Conservation (phyloP, 192 early-diverging fungal genomes). For the Coemansia sp. region DNA sequence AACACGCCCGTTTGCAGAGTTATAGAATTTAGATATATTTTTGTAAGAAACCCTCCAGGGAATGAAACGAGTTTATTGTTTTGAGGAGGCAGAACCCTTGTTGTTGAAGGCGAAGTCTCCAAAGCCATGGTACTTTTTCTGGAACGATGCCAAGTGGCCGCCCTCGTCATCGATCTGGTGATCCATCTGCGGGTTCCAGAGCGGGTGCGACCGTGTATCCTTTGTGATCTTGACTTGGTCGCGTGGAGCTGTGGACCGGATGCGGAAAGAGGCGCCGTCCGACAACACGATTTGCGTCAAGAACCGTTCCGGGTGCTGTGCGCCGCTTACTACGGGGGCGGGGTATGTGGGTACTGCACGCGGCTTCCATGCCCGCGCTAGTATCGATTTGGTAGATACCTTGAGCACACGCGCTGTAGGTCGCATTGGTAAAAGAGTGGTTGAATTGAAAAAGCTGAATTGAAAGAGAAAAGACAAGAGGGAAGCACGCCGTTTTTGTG, state of each 20-base stretch:
- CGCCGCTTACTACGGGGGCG: background rate
- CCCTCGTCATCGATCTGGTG: slow-evolving; percentile 69
- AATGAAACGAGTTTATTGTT: too few relatives aligned
- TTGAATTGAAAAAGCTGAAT: background rate
- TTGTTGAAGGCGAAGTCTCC: slow-evolving; percentile 48
- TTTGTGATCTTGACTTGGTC: slow-evolving; percentile 81
- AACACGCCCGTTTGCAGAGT: slow-evolving; percentile 23
- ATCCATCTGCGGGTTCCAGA: slow-evolving; percentile 82
- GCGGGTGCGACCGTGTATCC: slow-evolving; percentile 88
- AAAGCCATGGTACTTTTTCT: slow-evolving; percentile 73
- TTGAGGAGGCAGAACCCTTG: background rate
- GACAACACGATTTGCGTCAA: slow-evolving; percentile 81
- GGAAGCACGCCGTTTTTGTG: too few relatives aligned
- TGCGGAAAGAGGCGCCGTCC: slow-evolving; percentile 82
- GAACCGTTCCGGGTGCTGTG: slow-evolving; percentile 69
- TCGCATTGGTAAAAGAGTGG: background rate
- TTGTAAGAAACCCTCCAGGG: too few relatives aligned
- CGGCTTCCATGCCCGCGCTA: slow-evolving; percentile 48
- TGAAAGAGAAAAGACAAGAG: background rate
- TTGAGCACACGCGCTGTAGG: slow-evolving; percentile 21
- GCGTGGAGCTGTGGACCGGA: slow-evolving; percentile 84
- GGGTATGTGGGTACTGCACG: slow-evolving; percentile 16
- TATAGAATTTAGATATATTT: slow-evolving; percentile 7
- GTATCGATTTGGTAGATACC: slow-evolving; percentile 17
- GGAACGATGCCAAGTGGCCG: slow-evolving; percentile 81